Evolutionary conservation across 2,329 filamentous ascomycete genomes (phyloP).

Genomic region (Aotearoamyces nothofagi): DNA sequence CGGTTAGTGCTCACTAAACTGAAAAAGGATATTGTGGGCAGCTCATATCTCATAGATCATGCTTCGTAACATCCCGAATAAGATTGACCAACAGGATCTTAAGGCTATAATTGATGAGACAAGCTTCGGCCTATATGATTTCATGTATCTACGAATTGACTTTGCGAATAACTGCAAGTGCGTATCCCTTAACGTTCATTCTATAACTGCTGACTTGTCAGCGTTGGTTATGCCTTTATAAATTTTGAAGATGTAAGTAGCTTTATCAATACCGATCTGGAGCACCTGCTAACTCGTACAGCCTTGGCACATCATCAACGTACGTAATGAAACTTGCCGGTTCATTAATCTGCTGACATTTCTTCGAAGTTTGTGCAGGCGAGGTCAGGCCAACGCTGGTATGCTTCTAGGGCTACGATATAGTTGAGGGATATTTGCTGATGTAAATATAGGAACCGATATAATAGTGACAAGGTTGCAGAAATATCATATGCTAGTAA

Average conservation of each 20-base stretch:
- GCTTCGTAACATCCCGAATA: constrained; percentile 89
- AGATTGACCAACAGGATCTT: constrained; percentile 62
- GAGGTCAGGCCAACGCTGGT: constrained; percentile 58
- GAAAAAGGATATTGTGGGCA: constrained; percentile 4
- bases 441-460: constrained; percentile 48
- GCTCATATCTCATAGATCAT: constrained; percentile 49
- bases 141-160: constrained; percentile 87
- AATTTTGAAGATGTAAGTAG: constrained; percentile 68
- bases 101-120: constrained; percentile 68
- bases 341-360: no score
- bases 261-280: background rate
- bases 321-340: constrained; percentile 21
- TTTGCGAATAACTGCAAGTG: constrained; percentile 75
- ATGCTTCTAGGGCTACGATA: constrained; percentile 10
- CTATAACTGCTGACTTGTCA: constrained; percentile 29
- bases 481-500: constrained; percentile 92
- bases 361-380: constrained; percentile 66
- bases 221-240: constrained; percentile 94
- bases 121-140: constrained; percentile 76
- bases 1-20: constrained; percentile 31
- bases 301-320: constrained; percentile 60
- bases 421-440: no score
- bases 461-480: constrained; percentile 70
- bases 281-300: constrained; percentile 26
- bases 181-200: no score